Evolutionary conservation across 805 yeast species (phyloP).

Genomic region (Hanseniaspora lindneri): DNA sequence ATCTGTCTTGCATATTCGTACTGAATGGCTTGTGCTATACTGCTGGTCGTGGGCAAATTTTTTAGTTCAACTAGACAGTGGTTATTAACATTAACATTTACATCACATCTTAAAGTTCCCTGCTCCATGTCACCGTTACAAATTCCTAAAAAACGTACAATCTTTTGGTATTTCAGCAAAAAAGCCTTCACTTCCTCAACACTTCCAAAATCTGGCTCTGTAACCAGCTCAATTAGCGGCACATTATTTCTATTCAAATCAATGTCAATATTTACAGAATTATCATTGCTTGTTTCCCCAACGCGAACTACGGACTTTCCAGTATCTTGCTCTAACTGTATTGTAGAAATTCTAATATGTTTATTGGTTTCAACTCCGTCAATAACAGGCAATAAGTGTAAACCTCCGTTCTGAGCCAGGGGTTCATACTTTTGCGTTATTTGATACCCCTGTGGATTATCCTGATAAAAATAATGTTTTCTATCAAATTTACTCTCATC

Average conservation of each 20-base stretch:
- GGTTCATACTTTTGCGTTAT: constrained; percentile 84
- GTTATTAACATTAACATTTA: constrained; percentile 68
- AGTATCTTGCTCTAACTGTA: constrained; percentile 92
- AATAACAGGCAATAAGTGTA: constrained; percentile 37
- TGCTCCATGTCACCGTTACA: constrained; percentile 87
- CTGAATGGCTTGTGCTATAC: constrained; percentile 62
- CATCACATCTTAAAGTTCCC: constrained; percentile 93
- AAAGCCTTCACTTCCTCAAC: constrained; percentile 63
- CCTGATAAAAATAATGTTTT: constrained; percentile 92
- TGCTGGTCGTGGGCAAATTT: constrained; percentile 73
- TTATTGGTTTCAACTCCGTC: constrained; percentile 41
- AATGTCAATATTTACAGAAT: constrained; percentile 34
- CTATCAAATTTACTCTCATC: constrained; percentile 64
- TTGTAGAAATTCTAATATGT: constrained; percentile 58
- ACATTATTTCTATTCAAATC: constrained; percentile 78
- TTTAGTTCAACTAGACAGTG: constrained; percentile 77
- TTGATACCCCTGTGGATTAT: constrained; percentile 93
- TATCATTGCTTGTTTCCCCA: constrained; percentile 23
- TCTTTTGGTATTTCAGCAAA: constrained; percentile 64
- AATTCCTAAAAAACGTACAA: constrained; percentile 55
- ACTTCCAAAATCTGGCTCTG: constrained; percentile 69
- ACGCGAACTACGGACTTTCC: constrained; percentile 65
- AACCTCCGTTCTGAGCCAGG: constrained; percentile 53
- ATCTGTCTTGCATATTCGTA: constrained; percentile 67
- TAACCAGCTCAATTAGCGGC: constrained; percentile 83